Percentiles rank a stretch among this genome's conserved stretches.
Conservation (phyloP, 2,329 filamentous ascomycete species). For the Penicillium decumbens region DNA sequence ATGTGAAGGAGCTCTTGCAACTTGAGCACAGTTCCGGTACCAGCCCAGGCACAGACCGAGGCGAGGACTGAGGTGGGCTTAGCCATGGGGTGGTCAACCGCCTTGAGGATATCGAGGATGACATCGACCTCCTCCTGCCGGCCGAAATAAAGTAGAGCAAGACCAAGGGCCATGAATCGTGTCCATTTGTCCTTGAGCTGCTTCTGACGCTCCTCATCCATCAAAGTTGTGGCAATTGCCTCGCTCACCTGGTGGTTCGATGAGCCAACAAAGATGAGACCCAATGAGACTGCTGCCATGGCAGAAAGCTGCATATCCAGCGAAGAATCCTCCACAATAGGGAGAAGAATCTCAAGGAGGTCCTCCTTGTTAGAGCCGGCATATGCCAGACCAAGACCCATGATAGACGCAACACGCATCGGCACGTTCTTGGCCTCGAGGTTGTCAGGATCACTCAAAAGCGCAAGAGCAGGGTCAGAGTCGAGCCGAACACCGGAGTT, state of each 20-base stretch:
- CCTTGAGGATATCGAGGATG: constrained; percentile 92
- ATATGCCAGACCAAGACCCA: constrained; percentile 92
- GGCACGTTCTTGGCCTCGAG: constrained; percentile 72
- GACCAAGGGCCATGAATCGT: constrained; percentile 87
- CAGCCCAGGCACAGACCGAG: constrained; percentile 96
- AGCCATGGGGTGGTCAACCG: constrained; percentile 92
- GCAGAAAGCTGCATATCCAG: constrained; percentile 93
- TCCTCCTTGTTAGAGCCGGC: constrained; percentile 91
- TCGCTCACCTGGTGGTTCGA: constrained; percentile 87
- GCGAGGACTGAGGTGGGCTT: constrained; percentile 92
- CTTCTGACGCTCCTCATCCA: constrained; percentile 86
- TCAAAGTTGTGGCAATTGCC: constrained; percentile 82
- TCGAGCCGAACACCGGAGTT: constrained; percentile 88
- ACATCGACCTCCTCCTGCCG: constrained; percentile 99
- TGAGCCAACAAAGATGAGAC: constrained; percentile 87
- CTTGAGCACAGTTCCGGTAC: constrained; percentile 94
- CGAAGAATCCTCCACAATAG: constrained; percentile 77
- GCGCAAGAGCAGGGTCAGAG: constrained; percentile 80
- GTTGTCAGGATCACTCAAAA: constrained; percentile 75
- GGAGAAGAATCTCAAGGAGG: constrained; percentile 76
- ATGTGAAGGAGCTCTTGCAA: constrained; percentile 95
- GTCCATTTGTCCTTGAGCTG: constrained; percentile 98
- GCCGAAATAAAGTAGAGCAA: constrained; percentile 92
- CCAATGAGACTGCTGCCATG: constrained; percentile 87
- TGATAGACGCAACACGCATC: constrained; percentile 79